phyloP scores from a whole-genome alignment of 2,329 filamentous ascomycete species.

The Gyromitra esculenta region DNA sequence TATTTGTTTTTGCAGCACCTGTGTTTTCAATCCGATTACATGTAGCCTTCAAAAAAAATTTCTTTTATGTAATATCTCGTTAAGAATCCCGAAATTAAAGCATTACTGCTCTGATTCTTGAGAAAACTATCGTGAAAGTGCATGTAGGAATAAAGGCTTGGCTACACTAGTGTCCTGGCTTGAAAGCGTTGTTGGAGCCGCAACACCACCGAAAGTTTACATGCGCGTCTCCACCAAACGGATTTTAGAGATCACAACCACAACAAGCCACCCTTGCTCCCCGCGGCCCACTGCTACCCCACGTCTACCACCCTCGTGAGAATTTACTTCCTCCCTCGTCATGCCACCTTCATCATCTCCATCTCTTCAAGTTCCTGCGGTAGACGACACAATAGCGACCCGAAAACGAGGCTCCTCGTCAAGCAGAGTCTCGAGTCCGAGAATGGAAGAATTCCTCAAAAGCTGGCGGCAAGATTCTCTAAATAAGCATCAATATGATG shows the following conservation, averaged over 20 bases:
- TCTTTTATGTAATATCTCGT: neutral
- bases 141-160: neutral
- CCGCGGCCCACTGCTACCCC: neutral
- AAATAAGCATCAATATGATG: constrained; percentile 95
- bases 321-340: neutral
- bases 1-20: neutral
- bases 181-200: constrained; percentile 27
- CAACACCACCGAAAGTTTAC: constrained; percentile 35
- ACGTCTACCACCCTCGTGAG: neutral
- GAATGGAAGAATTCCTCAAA: constrained; percentile 91
- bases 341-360: constrained; percentile 44
- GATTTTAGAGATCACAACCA: constrained; percentile 13
- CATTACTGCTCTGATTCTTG: neutral
- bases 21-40: neutral
- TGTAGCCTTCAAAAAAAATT: too few relatives aligned
- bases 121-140: neutral
- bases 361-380: constrained; percentile 29
- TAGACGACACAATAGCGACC: constrained; percentile 24
- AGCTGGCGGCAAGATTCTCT: constrained; percentile 95
- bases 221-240: constrained; percentile 21
- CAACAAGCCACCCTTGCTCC: constrained; percentile 1
- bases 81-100: neutral
- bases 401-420: constrained; percentile 47
- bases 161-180: neutral
- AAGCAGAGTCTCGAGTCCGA: constrained; percentile 45